Base-by-base conservation (phyloP, 176 grass and related monocot species). In the Hordeum marinum region DNA sequence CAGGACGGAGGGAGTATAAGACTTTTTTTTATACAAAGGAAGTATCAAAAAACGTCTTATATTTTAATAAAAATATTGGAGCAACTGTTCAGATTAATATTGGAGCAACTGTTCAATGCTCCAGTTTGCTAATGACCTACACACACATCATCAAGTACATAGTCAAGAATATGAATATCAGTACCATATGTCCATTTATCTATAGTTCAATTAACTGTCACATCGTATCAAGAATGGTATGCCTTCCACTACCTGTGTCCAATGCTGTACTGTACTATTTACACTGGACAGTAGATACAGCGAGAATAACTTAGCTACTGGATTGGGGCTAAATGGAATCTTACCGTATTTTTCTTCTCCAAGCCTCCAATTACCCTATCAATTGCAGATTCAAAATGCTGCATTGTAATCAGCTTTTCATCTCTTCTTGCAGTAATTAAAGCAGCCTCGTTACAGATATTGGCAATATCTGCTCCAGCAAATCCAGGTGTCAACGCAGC, bases 341-440 rank as follows among this genome's bases (percentile, higher is more conserved):
- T 83, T 86, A 95, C 96, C 89, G 90, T 95, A 78, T 98, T 98
- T 89, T 98, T 98, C 91, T 98, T 98, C 88, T 95, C 93, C 70
- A 95, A 83, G 21, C 93, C 96, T 18, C 96, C 96, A 34, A 98
- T 98, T 60, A 95, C 87, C 78, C 96, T 91, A 77, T 94, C 93
- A 91, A 95, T 91, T 64, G 96, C 96, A 81, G 87, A 58, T 66
- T 95, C 96, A 89, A 98, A 95, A 92, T 94, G 93, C 6, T 92
- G 74, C 84, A 95, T 94, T 42, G 91, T 94, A 65, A 95, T 87
- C 64, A 83, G 78, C 23, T 82, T 87, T 23, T 90, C 80, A 50
- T 94, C 93, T 68, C 20, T 85, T 55, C 96, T 90, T 60, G 86
- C 96, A 89, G 93, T 94, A 67, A 95, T 92, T 71, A 98, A 84